A percentile compares a stretch with the other conserved stretches of the same genome.
phyloP scores from a whole-genome alignment of 441 rosid species.

The California macrophylla region DNA sequence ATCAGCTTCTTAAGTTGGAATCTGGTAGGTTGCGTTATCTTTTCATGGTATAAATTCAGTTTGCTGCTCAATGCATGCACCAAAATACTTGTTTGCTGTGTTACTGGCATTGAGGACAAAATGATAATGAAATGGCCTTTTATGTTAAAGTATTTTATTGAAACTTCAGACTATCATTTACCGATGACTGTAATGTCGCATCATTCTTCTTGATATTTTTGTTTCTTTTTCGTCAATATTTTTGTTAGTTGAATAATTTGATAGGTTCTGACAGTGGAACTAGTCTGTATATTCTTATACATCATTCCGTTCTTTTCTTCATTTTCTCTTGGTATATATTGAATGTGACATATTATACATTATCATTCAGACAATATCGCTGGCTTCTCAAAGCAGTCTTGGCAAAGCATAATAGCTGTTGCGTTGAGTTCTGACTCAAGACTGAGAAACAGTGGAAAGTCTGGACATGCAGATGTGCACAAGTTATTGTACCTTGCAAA shows the following conservation, averaged over 20 bases:
- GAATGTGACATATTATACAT: neutral
- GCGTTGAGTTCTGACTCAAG: slow-evolving; percentile 48
- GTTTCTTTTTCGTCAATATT: neutral
- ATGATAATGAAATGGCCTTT: neutral
- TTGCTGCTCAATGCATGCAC: neutral
- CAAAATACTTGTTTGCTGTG: neutral
- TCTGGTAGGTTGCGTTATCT: slow-evolving; percentile 34
- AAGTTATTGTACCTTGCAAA: slow-evolving; percentile 55
- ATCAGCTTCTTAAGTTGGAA: slow-evolving; percentile 32
- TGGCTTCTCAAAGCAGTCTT: slow-evolving; percentile 39
- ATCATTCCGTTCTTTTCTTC: neutral
- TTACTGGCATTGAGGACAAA: neutral
- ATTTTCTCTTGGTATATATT: slow-evolving; percentile 4
- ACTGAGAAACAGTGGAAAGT: slow-evolving; percentile 19
- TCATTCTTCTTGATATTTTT: neutral
- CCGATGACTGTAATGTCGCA: neutral
- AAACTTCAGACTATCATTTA: neutral
- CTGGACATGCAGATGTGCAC: slow-evolving; percentile 34
- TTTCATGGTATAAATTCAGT: neutral
- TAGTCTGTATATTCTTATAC: slow-evolving; percentile 9
- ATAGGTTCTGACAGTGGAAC: slow-evolving; percentile 4
- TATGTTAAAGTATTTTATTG: neutral
- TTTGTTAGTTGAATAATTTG: neutral
- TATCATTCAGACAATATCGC: slow-evolving; percentile 40
- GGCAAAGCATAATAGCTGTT: slow-evolving; percentile 74